These are phyloP conservation scores for Ganoderma resinaceum DNA, from an alignment of 1,284 basidiomycete species.

Conservation along the genomic window DNA sequence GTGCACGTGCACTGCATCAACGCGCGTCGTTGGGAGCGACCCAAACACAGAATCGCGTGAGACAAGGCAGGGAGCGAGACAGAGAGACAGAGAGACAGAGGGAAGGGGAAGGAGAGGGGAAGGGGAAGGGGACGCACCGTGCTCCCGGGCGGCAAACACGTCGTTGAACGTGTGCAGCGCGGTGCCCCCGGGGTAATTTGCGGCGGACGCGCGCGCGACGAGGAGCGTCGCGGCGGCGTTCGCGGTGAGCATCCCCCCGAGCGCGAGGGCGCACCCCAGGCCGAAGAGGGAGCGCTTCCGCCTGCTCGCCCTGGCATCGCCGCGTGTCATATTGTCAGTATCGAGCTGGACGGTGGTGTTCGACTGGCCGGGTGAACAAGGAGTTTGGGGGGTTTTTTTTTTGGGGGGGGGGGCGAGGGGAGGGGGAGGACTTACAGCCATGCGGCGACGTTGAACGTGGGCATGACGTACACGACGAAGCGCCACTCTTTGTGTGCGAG, in stretches of 20 bases:
- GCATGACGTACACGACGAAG: conserved; percentile 90
- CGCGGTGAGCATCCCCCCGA: conserved; percentile 53
- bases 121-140: too few species aligned
- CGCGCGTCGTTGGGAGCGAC: too few species aligned
- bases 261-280: conserved; percentile 49
- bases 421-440: conserved; percentile 61
- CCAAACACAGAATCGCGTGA: too few species aligned
- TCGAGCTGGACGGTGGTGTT: too few species aligned
- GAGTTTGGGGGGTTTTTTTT: too few species aligned
- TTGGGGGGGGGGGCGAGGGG: too few species aligned
- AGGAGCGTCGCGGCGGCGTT: conserved; percentile 63
- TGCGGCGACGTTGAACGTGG: conserved; percentile 83
- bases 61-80: too few species aligned
- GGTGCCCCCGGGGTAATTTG: conserved; percentile 92
- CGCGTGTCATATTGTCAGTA: too few species aligned
- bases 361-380: too few species aligned
- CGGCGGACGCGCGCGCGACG: conserved; percentile 64
- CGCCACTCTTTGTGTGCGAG: conserved; percentile 96
- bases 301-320: conserved; percentile 47
- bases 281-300: conserved; percentile 54
- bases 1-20: conserved; percentile 64
- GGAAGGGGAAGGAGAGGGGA: not conserved
- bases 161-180: conserved; percentile 74
- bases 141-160: conserved; percentile 44
- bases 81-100: not conserved